Evolutionary conservation across 768 basidiomycete species (phyloP).

Genomic region (Mycena leptocephala): DNA sequence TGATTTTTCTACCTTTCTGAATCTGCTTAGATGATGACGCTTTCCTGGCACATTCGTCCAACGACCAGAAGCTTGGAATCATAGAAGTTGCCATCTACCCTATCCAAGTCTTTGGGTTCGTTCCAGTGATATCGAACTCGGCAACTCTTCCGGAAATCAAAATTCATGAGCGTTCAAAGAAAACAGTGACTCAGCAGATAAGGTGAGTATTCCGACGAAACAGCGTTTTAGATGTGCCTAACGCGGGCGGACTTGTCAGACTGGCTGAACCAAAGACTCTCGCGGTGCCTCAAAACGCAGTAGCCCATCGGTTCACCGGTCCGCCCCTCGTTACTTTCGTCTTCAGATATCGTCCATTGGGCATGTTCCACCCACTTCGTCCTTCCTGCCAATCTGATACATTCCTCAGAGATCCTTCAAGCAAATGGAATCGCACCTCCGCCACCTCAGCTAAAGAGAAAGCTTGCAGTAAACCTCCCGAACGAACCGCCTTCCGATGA

Average conservation of each 20-base stretch:
- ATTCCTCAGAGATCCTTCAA: background rate
- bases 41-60: background rate
- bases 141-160: constrained; percentile 21
- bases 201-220: constrained; percentile 6
- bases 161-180: constrained; percentile 25
- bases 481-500: background rate
- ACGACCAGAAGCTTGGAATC: constrained; percentile 3
- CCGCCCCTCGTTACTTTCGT: constrained; percentile 22
- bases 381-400: background rate
- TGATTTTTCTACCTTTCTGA: background rate
- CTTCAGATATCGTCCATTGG: constrained; percentile 30
- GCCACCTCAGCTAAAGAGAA: constrained; percentile 21
- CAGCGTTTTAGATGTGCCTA: background rate
- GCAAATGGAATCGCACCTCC: constrained; percentile 20
- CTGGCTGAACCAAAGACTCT: constrained; percentile 14
- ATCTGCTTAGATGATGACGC: constrained; percentile 16
- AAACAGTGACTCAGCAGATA: constrained; percentile 11
- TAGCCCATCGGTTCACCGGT: constrained; percentile 15
- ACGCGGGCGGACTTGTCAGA: background rate
- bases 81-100: constrained; percentile 19
- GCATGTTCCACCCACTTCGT: background rate
- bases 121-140: background rate
- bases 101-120: background rate
- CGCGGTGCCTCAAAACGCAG: background rate
- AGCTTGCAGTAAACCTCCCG: background rate